Evolutionary conservation across 495 filamentous ascomycete genomes (phyloP).

Genomic region (Hypoxylon lienhwacheense): DNA sequence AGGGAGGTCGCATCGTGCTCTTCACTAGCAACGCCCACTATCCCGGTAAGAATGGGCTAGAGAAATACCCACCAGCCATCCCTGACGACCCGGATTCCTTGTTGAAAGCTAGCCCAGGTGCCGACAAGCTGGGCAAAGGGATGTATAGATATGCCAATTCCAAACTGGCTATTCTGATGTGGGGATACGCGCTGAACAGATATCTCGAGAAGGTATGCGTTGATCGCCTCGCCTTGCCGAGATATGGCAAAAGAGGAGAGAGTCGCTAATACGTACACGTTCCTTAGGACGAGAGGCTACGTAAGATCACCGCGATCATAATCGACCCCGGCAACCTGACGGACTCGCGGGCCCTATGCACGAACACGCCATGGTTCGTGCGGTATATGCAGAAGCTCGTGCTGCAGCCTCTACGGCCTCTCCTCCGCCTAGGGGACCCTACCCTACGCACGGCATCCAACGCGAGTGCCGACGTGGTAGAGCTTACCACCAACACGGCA

Average conservation of each 20-base stretch:
- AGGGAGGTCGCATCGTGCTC: constrained; percentile 46
- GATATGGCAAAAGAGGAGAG: background rate
- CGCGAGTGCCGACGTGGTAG: constrained; percentile 43
- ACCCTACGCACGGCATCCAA: constrained; percentile 41
- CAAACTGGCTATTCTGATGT: constrained; percentile 49
- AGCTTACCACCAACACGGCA: constrained; percentile 32
- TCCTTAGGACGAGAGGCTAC: constrained; percentile 37
- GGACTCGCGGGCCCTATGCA: constrained; percentile 50
- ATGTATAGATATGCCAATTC: constrained; percentile 50
- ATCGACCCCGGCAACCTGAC: constrained; percentile 51
- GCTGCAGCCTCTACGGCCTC: constrained; percentile 40
- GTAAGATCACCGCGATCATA: constrained; percentile 48
- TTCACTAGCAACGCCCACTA: constrained; percentile 47
- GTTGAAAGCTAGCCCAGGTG: constrained; percentile 18
- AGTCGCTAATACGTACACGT: background rate
- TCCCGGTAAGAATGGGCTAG: constrained; percentile 46
- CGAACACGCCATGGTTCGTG: constrained; percentile 45
- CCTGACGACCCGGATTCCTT: constrained; percentile 34
- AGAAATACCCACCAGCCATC: constrained; percentile 40
- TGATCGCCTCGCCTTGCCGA: background rate
- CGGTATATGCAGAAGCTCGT: constrained; percentile 31
- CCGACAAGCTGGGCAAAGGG: constrained; percentile 44
- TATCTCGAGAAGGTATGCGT: constrained; percentile 44
- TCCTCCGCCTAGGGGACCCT: constrained; percentile 42
- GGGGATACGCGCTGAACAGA: constrained; percentile 49